Percentiles rank a stretch among this genome's conserved stretches.
Evolutionary conservation across 2,329 filamentous ascomycete species (phyloP).

Genomic region (Arthrobotrys megalospora): DNA sequence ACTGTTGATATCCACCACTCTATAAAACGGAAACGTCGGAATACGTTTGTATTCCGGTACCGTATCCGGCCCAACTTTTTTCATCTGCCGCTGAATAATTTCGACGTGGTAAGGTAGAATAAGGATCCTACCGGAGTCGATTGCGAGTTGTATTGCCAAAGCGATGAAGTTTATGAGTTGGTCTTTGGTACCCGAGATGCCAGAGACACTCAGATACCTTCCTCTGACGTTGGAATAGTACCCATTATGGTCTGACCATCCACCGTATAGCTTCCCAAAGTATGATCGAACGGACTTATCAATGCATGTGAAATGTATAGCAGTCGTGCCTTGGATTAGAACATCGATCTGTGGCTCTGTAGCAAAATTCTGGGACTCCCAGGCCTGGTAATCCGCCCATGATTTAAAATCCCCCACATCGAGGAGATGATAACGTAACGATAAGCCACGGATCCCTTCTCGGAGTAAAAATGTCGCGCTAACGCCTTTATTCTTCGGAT

Average conservation of each 20-base stretch:
- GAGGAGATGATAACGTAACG: conserved; percentile 37
- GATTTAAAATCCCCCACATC: conserved; percentile 46
- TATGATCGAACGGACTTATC: conserved; percentile 48
- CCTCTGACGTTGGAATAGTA: conserved; percentile 56
- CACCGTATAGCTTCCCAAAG: conserved; percentile 54
- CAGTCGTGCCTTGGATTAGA: conserved; percentile 41
- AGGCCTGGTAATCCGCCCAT: conserved; percentile 54
- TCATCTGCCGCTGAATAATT: conserved; percentile 47
- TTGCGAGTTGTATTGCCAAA: conserved; percentile 38
- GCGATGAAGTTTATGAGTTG: conserved; percentile 51
- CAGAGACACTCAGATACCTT: conserved; percentile 36
- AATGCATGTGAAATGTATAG: conserved; percentile 55
- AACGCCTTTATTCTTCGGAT: conserved; percentile 37
- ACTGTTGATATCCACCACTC: conserved; percentile 54
- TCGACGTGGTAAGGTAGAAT: conserved; percentile 55
- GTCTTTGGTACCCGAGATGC: conserved; percentile 43
- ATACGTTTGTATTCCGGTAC: conserved; percentile 50
- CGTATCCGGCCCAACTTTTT: conserved; percentile 41
- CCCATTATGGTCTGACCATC: conserved; percentile 58
- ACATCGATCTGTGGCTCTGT: conserved; percentile 56
- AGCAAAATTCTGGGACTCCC: conserved; percentile 52
- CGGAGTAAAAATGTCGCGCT: conserved; percentile 46
- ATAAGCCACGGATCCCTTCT: conserved; percentile 46
- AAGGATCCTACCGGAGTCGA: conserved; percentile 44
- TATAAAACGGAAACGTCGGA: conserved; percentile 52